A percentile compares a stretch with the other conserved stretches of the same genome.
Evolutionary conservation across 768 basidiomycete genomes (phyloP).

Genomic region (Hygrocybe coccinea): DNA sequence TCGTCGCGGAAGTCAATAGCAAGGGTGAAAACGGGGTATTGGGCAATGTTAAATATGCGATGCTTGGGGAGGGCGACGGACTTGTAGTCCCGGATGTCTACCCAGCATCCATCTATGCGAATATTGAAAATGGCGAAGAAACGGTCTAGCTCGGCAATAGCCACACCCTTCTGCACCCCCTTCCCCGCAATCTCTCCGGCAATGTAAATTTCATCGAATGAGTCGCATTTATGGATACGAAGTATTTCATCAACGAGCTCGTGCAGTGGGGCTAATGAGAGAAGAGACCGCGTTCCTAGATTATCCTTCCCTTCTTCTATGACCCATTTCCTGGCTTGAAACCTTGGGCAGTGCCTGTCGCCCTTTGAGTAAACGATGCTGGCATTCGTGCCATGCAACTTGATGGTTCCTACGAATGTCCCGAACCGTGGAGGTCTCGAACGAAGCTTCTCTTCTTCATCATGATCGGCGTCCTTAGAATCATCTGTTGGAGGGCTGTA

Average conservation of each 20-base stretch:
- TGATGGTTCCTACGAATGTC: conserved; percentile 18
- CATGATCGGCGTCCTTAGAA: not conserved
- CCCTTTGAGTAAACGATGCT: conserved; percentile 14
- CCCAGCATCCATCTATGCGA: conserved; percentile 19
- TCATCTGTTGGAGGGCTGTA: not conserved
- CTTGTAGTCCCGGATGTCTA: conserved; percentile 19
- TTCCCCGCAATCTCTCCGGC: conserved; percentile 17
- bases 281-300: conserved; percentile 14
- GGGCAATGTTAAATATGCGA: conserved; percentile 16
- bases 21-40: conserved; percentile 16
- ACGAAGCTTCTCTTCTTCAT: not conserved
- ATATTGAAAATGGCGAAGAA: conserved; percentile 24
- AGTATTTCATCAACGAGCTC: conserved; percentile 19
- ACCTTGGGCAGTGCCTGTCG: conserved; percentile 6
- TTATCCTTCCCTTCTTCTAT: conserved; percentile 13
- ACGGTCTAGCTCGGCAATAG: conserved; percentile 11
- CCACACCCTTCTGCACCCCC: conserved; percentile 20
- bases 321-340: conserved; percentile 20
- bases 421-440: conserved; percentile 10
- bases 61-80: conserved; percentile 14
- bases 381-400: conserved; percentile 20
- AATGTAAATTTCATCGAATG: conserved; percentile 15
- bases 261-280: conserved; percentile 15
- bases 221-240: conserved; percentile 2
- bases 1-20: conserved; percentile 11